These are phyloP conservation scores for Leucoagaricus sp. DNA, from an alignment of 1,284 basidiomycete species.

Conservation along the genomic window DNA sequence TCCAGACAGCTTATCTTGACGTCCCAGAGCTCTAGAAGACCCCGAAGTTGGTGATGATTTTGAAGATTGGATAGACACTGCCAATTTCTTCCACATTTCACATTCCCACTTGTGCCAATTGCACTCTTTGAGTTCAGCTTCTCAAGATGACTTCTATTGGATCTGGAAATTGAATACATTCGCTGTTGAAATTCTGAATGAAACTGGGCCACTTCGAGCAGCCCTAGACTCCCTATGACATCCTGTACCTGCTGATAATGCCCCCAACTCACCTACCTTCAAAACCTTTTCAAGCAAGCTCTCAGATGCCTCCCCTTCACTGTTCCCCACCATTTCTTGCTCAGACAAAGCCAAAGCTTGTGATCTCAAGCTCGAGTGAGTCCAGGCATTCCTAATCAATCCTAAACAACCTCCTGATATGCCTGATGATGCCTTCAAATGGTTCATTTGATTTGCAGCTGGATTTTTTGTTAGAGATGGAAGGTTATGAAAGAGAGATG, in stretches of 20 bases:
- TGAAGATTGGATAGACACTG: slow-evolving; percentile 35
- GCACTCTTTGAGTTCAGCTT: neutral
- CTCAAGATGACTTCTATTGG: neutral
- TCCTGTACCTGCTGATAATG: too few species aligned
- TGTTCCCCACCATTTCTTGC: too few species aligned
- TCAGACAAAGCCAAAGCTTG: too few species aligned
- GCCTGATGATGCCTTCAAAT: slow-evolving; percentile 30
- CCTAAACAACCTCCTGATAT: slow-evolving; percentile 15
- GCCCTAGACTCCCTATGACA: too few species aligned
- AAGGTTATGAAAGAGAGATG: slow-evolving; percentile 17
- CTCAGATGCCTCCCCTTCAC: too few species aligned
- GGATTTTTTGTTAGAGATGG: slow-evolving; percentile 18
- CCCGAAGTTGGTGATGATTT: slow-evolving; percentile 20
- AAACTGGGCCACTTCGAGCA: too few species aligned
- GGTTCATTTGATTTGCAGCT: slow-evolving; percentile 25
- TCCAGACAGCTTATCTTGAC: slow-evolving; percentile 37
- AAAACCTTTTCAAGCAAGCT: too few species aligned
- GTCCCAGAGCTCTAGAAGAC: slow-evolving; percentile 21
- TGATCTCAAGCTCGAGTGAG: too few species aligned
- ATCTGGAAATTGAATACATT: too few species aligned
- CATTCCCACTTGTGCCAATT: neutral
- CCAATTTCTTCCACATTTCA: slow-evolving; percentile 1
- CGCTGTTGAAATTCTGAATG: too few species aligned
- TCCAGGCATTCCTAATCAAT: neutral
- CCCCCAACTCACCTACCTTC: too few species aligned